Conservation (phyloP, 2,329 filamentous ascomycete genomes). For the Hymenoscyphus scutula region DNA sequence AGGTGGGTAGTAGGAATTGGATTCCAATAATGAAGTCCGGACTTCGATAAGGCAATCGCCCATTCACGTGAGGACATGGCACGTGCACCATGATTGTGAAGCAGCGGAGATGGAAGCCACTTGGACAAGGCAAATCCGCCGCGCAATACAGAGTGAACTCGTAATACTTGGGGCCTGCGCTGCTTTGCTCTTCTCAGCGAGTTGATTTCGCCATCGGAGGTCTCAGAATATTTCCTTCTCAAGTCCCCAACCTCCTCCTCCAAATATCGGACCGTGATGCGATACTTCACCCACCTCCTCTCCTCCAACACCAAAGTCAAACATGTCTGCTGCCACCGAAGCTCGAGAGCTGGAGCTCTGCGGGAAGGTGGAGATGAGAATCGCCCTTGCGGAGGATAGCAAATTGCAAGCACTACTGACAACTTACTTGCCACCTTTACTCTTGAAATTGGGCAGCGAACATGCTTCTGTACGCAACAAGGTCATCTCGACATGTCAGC, state of each 20-base stretch:
- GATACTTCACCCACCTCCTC: slow-evolving; percentile 5
- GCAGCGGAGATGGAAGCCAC: background rate
- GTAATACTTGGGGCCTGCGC: slow-evolving; percentile 4
- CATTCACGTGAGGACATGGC: background rate
- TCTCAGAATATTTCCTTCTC: background rate
- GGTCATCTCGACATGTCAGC: slow-evolving; percentile 68
- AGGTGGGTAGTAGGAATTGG: no score
- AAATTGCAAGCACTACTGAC: slow-evolving; percentile 78
- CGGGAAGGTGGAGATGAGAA: slow-evolving; percentile 74
- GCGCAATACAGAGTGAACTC: slow-evolving; percentile 5
- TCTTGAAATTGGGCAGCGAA: slow-evolving; percentile 83
- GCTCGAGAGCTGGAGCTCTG: slow-evolving; percentile 70
- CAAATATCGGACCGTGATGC: slow-evolving; percentile 13
- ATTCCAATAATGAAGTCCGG: no score
- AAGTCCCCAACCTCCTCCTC: background rate
- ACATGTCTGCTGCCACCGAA: slow-evolving; percentile 28
- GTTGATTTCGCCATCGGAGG: background rate
- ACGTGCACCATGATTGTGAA: background rate
- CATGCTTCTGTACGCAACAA: slow-evolving; percentile 78
- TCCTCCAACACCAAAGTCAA: slow-evolving; percentile 11
- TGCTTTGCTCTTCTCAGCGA: slow-evolving; percentile 8
- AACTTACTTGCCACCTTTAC: slow-evolving; percentile 74
- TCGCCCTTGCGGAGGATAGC: slow-evolving; percentile 74
- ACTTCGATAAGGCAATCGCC: background rate
- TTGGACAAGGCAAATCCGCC: background rate